Conservation (phyloP, 2,329 filamentous ascomycete genomes). For the Sporothrix euskadiensis region DNA sequence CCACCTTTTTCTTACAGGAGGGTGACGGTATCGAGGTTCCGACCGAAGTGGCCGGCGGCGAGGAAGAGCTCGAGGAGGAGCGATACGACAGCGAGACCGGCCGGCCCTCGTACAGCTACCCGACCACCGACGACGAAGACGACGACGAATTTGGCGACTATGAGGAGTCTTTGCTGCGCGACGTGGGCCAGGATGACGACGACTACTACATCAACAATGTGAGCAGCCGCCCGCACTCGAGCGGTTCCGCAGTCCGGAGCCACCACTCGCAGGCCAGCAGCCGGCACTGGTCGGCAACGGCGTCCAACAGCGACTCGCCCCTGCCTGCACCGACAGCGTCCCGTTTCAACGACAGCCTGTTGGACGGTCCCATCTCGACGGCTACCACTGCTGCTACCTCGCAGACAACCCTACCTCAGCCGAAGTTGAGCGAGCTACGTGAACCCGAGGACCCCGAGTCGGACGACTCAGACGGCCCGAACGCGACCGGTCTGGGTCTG, state of each 20-base stretch:
- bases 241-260: background rate
- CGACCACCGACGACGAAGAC: constrained; percentile 1
- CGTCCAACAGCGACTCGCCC: background rate
- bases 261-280: background rate
- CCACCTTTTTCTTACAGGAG: constrained; percentile 72
- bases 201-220: constrained; percentile 22
- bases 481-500: background rate
- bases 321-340: constrained; percentile 11
- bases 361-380: background rate
- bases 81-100: constrained; percentile 4
- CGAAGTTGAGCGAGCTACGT: background rate
- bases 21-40: constrained; percentile 63
- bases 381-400: background rate
- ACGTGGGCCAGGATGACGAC: constrained; percentile 13
- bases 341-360: background rate
- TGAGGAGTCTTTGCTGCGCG: constrained; percentile 28
- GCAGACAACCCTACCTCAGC: background rate
- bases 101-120: background rate
- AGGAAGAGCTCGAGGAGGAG: constrained; percentile 26
- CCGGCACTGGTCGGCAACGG: background rate
- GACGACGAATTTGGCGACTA: constrained; percentile 23
- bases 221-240: constrained; percentile 22
- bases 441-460: constrained; percentile 30
- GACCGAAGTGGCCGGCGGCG: constrained; percentile 34
- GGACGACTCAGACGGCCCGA: constrained; percentile 14